Conservation (phyloP, 169 alveolate genomes). For the Plasmodium billcollinsi region DNA sequence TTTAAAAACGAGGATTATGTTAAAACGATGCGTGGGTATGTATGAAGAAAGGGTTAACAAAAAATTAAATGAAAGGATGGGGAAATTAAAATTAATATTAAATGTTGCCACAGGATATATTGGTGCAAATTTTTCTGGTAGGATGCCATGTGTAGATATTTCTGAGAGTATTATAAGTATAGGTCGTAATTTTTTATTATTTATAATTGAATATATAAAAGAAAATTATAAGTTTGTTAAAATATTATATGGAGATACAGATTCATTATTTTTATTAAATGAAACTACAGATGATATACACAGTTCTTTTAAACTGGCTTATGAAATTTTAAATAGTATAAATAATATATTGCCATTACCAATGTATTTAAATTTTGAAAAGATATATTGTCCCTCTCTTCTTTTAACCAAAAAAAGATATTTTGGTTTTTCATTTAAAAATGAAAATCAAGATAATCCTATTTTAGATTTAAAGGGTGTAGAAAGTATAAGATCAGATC, state of each 20-base stretch:
- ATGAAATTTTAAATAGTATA: constrained; percentile 91
- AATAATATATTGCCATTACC: constrained; percentile 91
- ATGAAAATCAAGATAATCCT: constrained; percentile 67
- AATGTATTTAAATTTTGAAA: constrained; percentile 95
- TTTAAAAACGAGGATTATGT: constrained; percentile 76
- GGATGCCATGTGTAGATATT: constrained; percentile 97
- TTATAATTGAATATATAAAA: constrained; percentile 91
- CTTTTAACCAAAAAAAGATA: constrained; percentile 94
- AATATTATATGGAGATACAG: constrained; percentile 98
- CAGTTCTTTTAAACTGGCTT: constrained; percentile 90
- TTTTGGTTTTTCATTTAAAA: constrained; percentile 88
- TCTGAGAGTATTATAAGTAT: constrained; percentile 96
- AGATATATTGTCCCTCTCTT: constrained; percentile 94
- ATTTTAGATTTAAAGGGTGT: constrained; percentile 64
- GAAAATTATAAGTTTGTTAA: constrained; percentile 89
- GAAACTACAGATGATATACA: constrained; percentile 86
- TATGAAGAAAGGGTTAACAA: constrained; percentile 24
- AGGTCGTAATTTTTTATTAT: constrained; percentile 95
- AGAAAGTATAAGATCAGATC: constrained; percentile 79
- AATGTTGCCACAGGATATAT: constrained; percentile 79
- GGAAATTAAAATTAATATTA: constrained; percentile 76
- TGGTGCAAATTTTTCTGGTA: constrained; percentile 97
- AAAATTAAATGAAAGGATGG: constrained; percentile 57
- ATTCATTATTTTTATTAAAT: constrained; percentile 96
- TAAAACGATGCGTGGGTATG: constrained; percentile 67